phyloP scores from a whole-genome alignment of 2,329 filamentous ascomycete genomes.

The Calycina herbarum region DNA sequence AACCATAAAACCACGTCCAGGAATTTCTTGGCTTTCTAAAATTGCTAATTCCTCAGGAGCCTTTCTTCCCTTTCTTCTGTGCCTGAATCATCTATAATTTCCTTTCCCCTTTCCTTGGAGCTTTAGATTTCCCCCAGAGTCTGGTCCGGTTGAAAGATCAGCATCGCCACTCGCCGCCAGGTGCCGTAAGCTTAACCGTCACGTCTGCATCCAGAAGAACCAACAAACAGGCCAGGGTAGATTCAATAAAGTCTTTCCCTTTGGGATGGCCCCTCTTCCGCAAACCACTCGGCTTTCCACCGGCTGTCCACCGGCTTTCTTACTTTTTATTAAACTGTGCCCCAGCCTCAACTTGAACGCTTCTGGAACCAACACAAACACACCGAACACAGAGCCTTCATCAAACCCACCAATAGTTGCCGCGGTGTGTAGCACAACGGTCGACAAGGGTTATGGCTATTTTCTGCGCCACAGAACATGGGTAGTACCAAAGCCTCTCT shows the following conservation, averaged over 20 bases:
- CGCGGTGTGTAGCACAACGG: neutral
- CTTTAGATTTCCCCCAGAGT: neutral
- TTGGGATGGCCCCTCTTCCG: neutral
- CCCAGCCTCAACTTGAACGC: conserved; percentile 1
- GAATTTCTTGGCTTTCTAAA: neutral
- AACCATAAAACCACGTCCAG: no score
- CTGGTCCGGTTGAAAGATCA: neutral
- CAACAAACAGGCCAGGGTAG: neutral
- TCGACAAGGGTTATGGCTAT: neutral
- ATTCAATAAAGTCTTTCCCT: conserved; percentile 1
- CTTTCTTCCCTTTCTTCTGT: neutral
- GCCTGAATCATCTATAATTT: neutral
- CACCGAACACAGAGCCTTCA: neutral
- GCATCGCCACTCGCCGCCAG: neutral
- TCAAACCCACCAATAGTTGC: neutral
- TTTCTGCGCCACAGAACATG: neutral
- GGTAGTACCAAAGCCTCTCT: neutral
- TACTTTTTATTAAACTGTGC: neutral
- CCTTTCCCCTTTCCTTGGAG: neutral
- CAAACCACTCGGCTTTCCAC: neutral
- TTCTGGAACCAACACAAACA: neutral
- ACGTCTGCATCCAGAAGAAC: neutral
- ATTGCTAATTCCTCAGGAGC: neutral
- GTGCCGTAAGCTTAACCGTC: neutral
- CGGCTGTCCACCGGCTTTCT: neutral